Base-by-base conservation (phyloP, 176 grass and related monocot species). In the Lolium rigidum region DNA sequence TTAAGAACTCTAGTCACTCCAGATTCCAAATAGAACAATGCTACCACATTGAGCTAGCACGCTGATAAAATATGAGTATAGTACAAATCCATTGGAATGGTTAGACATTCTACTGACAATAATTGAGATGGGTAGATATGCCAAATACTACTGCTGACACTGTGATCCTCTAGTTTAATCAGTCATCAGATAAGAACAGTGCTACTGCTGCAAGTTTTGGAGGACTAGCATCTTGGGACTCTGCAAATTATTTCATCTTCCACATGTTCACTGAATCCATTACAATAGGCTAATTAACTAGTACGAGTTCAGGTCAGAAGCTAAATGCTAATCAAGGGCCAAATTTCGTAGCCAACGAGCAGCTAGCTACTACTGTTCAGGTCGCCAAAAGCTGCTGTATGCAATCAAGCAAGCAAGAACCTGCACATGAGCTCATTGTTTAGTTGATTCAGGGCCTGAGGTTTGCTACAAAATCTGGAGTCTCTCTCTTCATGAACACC, bases 231-330 rank as follows among this genome's bases (percentile, higher is more conserved):
- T 87, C 80, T 87, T 80, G 80, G 85, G 51, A 84, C 84, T 72
- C 73, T 80, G 44, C 52, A 84, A 39, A 83, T 68, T 28, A 74
- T 39, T 28, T 80, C 17, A 51, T 66, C 56, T 85, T 43, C 31
- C 38, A 80, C 49, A 84, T 89, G 68, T 81, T 85, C 69, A 90
- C 83, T 86, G 61, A 90, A 90, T 86, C 83, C 77, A 77, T 81
- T 76, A 89, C 88, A 81, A 69, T 80, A 91, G 75, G 80, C 49
- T 54, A 89, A 52, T 75, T 75, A 72, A 74, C 70, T 74, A 74
- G 70, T 74, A 49, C 44, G 48, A 75, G 31, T 80, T 66, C 20
- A 80, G 65, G 82, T 74, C 55, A 74, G 75, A 72, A 31, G 65
- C 70, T 76, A 81, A 47, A 52, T 55, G 41, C 62, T 31, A 62